Percentiles rank a stretch among this genome's conserved stretches.
phyloP scores from a whole-genome alignment of 352 stramenopile species.

The Blastocystis sp. region DNA sequence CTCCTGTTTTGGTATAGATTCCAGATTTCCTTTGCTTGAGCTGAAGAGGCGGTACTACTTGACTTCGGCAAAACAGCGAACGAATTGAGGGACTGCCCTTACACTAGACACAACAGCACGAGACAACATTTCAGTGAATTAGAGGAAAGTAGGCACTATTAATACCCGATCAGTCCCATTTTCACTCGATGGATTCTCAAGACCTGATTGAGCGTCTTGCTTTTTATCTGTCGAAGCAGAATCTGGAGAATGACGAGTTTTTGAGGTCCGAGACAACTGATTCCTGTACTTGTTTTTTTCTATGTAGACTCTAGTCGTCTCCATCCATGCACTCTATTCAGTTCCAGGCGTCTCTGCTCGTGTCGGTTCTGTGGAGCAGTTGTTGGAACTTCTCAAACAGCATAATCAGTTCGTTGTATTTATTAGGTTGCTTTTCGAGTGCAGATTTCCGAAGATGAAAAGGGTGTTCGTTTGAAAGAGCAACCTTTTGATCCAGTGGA shows the following conservation, averaged over 20 bases:
- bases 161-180: background rate
- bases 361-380: background rate
- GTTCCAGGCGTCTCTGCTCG: background rate
- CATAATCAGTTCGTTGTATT: background rate
- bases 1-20: slow-evolving; percentile 82
- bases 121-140: background rate
- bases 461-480: background rate
- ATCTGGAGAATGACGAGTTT: background rate
- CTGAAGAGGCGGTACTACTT: background rate
- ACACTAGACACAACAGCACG: background rate
- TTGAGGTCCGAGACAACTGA: background rate
- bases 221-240: background rate
- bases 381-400: background rate
- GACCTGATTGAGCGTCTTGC: background rate
- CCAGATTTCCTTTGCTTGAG: slow-evolving; percentile 32
- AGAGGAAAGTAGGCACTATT: background rate
- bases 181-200: background rate
- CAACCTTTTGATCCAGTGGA: too few species aligned
- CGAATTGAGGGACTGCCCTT: background rate
- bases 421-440: background rate
- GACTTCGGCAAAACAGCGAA: slow-evolving; percentile 18
- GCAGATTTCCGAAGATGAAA: background rate
- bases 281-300: background rate
- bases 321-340: background rate
- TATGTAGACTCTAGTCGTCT: background rate